These are phyloP conservation scores for Pseudogymnoascus pannorum DNA, from an alignment of 2,329 filamentous ascomycete genomes.

Conservation along the genomic window DNA sequence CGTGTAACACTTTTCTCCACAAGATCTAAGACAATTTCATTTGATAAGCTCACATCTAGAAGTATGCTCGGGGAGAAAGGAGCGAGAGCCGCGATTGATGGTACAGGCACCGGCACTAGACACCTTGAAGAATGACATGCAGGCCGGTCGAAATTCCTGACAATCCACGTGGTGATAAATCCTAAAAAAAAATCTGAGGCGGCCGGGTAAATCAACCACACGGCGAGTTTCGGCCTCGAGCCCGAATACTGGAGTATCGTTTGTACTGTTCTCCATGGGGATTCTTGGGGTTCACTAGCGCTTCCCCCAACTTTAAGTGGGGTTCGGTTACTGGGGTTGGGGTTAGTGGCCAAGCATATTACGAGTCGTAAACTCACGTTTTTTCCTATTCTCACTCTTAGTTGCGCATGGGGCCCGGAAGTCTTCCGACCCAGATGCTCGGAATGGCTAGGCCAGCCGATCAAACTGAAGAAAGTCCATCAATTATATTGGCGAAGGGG, in stretches of 20 bases:
- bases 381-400: not conserved
- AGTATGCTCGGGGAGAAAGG: not conserved
- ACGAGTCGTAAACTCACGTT: not conserved
- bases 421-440: not conserved
- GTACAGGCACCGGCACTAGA: too few relatives aligned
- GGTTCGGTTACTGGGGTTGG: not conserved
- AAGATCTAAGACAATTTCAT: not conserved
- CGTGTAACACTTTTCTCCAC: not conserved
- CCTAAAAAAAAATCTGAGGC: not conserved
- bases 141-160: not conserved
- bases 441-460: not conserved
- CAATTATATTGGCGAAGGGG: not conserved
- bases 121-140: not conserved
- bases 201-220: not conserved
- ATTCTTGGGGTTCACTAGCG: not conserved
- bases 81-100: not conserved
- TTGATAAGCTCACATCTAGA: not conserved
- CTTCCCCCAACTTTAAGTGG: not conserved
- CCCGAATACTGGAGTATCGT: too few relatives aligned
- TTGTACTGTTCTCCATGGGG: not conserved
- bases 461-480: not conserved
- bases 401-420: not conserved
- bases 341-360: not conserved
- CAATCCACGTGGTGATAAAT: not conserved
- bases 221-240: not conserved